Evolutionary conservation across 805 yeast genomes (phyloP).

Genomic region (Candida ovalis): DNA sequence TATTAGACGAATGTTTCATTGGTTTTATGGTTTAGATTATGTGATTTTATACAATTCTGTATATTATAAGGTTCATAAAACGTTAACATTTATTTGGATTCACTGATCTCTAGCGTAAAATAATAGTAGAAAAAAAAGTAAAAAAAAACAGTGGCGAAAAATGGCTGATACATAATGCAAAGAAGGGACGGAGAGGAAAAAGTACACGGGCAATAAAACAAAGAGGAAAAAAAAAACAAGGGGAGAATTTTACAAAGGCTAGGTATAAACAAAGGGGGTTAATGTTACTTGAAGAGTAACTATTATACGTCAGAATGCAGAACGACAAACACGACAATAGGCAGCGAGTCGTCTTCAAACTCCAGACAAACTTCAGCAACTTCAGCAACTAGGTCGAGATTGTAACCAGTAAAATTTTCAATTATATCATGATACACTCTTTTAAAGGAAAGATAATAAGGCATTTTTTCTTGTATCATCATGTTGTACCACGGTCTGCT

Average conservation of each 20-base stretch:
- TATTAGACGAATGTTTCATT: constrained; percentile 72
- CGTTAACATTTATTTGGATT: not conserved
- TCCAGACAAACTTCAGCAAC: constrained; percentile 26
- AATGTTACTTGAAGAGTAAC: not conserved
- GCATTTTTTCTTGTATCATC: constrained; percentile 18
- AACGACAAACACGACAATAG: constrained; percentile 20
- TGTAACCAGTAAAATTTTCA: constrained; percentile 11
- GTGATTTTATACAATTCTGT: not conserved
- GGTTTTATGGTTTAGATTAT: constrained; percentile 44
- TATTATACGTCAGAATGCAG: not conserved
- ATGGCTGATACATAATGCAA: not conserved
- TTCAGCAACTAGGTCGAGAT: constrained; percentile 15
- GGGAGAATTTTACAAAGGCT: not conserved
- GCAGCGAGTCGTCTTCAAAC: constrained; percentile 21
- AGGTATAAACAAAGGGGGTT: not conserved
- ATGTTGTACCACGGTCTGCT: constrained; percentile 25
- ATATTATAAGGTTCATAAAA: not conserved
- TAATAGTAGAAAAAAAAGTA: not conserved
- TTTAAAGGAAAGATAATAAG: constrained; percentile 29
- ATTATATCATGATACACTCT: constrained; percentile 24
- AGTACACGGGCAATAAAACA: too few species aligned
- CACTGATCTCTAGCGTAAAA: not conserved
- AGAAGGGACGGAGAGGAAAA: too few species aligned
- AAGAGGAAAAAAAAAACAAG: not conserved
- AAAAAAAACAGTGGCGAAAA: not conserved